Evolutionary conservation across 305 asterid genomes (phyloP).

Genomic region (Fraxinus xanthoxyloides): DNA sequence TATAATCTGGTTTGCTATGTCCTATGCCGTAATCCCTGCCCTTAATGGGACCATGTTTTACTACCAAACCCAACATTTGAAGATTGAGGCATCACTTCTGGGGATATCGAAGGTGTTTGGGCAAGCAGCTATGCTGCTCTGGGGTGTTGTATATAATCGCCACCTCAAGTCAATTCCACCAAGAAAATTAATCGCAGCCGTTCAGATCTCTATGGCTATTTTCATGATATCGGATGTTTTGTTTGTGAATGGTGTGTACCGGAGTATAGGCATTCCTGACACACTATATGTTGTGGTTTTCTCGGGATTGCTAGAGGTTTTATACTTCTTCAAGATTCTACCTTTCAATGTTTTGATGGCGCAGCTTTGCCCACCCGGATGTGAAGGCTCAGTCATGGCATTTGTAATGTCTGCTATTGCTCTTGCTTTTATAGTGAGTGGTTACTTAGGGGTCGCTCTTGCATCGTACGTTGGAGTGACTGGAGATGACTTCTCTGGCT

Average conservation of each 20-base stretch:
- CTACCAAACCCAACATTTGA: constrained; percentile 81
- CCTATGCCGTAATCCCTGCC: constrained; percentile 82
- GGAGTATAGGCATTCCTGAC: constrained; percentile 60
- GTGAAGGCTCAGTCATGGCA: constrained; percentile 93
- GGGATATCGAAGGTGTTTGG: constrained; percentile 92
- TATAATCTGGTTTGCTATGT: constrained; percentile 68
- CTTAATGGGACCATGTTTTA: constrained; percentile 88
- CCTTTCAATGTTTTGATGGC: constrained; percentile 82
- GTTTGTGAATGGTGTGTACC: constrained; percentile 73
- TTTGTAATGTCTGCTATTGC: constrained; percentile 82
- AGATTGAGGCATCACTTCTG: constrained; percentile 67
- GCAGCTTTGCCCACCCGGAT: constrained; percentile 78
- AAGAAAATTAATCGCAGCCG: constrained; percentile 59
- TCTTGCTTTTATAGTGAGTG: constrained; percentile 69
- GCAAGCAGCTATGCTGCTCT: constrained; percentile 80
- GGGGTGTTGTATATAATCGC: constrained; percentile 71
- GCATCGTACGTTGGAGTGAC: constrained; percentile 55
- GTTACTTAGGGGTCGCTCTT: constrained; percentile 79
- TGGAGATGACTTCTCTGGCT: constrained; percentile 68
- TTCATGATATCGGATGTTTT: constrained; percentile 70
- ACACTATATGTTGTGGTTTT: constrained; percentile 60
- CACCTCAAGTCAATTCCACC: constrained; percentile 66
- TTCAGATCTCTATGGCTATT: constrained; percentile 59
- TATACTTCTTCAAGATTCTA: constrained; percentile 73
- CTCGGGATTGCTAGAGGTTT: constrained; percentile 80